Base-by-base conservation (phyloP, 192 early-diverging fungal species). In the Coemansia sp. region DNA sequence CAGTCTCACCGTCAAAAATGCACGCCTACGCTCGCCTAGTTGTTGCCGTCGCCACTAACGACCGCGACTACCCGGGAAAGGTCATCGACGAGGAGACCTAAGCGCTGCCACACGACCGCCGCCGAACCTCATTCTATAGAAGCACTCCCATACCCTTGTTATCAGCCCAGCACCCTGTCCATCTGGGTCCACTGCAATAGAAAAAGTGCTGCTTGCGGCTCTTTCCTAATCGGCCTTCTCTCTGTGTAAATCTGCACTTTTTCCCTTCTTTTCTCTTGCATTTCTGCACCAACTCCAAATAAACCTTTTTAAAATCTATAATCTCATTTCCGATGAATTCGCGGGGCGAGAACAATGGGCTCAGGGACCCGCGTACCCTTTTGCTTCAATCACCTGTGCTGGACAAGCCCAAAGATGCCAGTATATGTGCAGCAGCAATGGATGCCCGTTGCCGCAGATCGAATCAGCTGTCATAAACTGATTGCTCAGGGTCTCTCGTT, bases 21-120 rank as follows among this genome's bases (percentile, higher is more conserved):
- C 29, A 23, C 56, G 35, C 29, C 56, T 37, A 14, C n/a, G 32
- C 32, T 37, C n/a, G 37, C 22, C 19, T 58, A 6, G 37, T 17
- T 23, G 15, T 51, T 11, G n/a, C 56, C 37, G 32, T 22, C 22
- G 56, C 14, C 19, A 11, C 56, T 9, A 58, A 49, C 45, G 43
- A 51, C 45, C 64, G 64, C 22, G 64, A 65, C 64, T 65, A 65
- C 29, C 64, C 64, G 9, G 56, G 49, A 32, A 57, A 65, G 29
- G 56, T 65, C 17, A 49, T 65, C 56, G 56, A 50, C 17, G 56
- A 65, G 24, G 64, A 65, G 38, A 39, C n/a, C 8, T 39, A 38
- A n/a, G 37, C 56, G n/a, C 49, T 5, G 7, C 19, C 56, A 29
- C 56, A 6, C 37, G 32, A 35, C 32, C 32, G 32, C 32, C 32